A percentile compares a stretch with the other conserved stretches of the same genome.
These are phyloP conservation scores for Pleurotus ostreatus DNA, from an alignment of 768 basidiomycete genomes.

Conservation along the genomic window DNA sequence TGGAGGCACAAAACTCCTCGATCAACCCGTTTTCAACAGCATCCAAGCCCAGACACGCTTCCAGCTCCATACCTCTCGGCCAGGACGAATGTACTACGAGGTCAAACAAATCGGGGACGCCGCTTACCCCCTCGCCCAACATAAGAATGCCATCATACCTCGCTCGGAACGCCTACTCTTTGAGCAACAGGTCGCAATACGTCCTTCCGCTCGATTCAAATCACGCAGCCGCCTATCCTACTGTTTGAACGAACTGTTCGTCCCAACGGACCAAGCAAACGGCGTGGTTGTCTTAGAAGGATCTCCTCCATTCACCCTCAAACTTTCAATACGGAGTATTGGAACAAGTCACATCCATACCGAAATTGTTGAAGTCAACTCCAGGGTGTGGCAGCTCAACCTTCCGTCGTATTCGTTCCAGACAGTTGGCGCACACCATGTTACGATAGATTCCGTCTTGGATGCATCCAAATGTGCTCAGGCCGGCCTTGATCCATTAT, in stretches of 20 bases:
- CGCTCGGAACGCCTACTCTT: constrained; percentile 68
- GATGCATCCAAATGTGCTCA: constrained; percentile 86
- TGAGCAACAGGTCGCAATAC: constrained; percentile 79
- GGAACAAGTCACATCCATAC: constrained; percentile 63
- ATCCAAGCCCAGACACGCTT: constrained; percentile 78
- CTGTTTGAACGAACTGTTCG: constrained; percentile 70
- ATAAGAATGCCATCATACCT: constrained; percentile 59
- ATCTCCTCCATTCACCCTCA: constrained; percentile 78
- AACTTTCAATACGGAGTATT: constrained; percentile 72
- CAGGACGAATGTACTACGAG: constrained; percentile 86
- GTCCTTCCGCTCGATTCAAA: constrained; percentile 80
- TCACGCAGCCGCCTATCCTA: constrained; percentile 62
- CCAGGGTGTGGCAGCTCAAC: constrained; percentile 65
- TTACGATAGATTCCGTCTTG: constrained; percentile 71
- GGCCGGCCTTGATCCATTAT: constrained; percentile 55
- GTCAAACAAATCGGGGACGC: constrained; percentile 86
- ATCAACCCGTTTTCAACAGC: constrained; percentile 80
- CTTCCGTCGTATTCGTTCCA: constrained; percentile 69
- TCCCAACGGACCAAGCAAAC: constrained; percentile 52
- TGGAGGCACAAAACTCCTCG: constrained; percentile 67
- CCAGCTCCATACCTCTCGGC: constrained; percentile 71
- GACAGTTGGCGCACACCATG: constrained; percentile 76
- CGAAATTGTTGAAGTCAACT: constrained; percentile 46
- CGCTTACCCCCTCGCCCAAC: constrained; percentile 74
- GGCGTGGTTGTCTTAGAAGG: constrained; percentile 73